Evolutionary conservation across 805 yeast genomes (phyloP).

Genomic region (Cyberlindnera veronae): DNA sequence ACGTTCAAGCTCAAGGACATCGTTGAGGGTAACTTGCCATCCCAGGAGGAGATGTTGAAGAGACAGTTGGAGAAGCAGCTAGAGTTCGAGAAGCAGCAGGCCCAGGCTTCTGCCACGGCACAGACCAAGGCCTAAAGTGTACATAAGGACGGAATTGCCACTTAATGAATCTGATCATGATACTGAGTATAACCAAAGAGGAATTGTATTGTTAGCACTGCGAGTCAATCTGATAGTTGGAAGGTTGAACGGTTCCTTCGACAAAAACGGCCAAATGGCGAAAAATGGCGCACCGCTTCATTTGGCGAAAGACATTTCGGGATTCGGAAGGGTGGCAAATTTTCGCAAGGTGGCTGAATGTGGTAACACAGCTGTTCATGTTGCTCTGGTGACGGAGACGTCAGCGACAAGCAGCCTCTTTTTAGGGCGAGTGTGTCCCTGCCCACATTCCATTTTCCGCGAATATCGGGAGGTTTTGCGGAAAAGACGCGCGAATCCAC

Average conservation of each 20-base stretch:
- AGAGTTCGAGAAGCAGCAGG: conserved; percentile 31
- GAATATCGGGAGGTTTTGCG: too few species aligned
- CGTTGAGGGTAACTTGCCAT: conserved; percentile 78
- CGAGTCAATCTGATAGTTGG: too few species aligned
- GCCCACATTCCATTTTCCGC: conserved; percentile 12
- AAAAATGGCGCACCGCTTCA: background rate
- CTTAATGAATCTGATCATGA: background rate
- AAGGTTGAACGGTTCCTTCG: background rate
- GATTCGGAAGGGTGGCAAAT: conserved; percentile 2
- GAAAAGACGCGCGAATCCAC: too few species aligned
- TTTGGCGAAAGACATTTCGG: background rate
- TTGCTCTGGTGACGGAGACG: background rate
- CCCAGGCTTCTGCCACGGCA: background rate
- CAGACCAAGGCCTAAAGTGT: background rate
- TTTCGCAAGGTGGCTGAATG: conserved; percentile 2
- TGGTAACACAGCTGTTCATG: too few species aligned
- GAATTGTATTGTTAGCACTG: too few species aligned
- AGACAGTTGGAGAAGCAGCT: conserved; percentile 40
- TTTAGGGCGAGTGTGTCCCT: background rate
- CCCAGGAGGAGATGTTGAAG: conserved; percentile 59
- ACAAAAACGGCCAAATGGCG: background rate
- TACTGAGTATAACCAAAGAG: too few species aligned
- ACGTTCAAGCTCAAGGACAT: conserved; percentile 80
- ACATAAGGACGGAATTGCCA: background rate
- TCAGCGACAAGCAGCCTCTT: background rate